These are phyloP conservation scores for Lactarius hengduanensis DNA, from an alignment of 768 basidiomycete genomes.

Conservation along the genomic window DNA sequence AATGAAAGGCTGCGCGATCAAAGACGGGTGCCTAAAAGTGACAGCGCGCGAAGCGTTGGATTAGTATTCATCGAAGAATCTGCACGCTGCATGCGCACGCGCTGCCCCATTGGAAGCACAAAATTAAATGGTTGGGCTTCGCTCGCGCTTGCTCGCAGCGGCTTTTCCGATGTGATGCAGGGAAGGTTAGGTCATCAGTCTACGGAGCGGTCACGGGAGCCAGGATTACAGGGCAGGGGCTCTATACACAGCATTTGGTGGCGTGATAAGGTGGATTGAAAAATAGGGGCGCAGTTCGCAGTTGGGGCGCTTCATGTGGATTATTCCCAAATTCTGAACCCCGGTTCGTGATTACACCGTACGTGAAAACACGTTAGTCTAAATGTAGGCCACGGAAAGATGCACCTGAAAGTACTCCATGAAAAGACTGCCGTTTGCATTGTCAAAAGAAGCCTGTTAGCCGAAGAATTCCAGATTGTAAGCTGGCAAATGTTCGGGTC, in stretches of 20 bases:
- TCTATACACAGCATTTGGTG: constrained; percentile 9
- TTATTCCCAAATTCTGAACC: neutral
- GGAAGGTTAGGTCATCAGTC: neutral
- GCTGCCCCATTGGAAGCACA: neutral
- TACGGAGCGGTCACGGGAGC: constrained; percentile 3
- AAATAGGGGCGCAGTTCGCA: neutral
- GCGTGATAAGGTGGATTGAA: constrained; percentile 18
- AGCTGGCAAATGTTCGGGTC: neutral
- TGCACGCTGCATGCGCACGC: neutral
- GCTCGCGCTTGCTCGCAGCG: neutral
- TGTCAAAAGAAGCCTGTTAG: neutral
- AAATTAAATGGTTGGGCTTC: neutral
- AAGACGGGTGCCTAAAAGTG: constrained; percentile 1
- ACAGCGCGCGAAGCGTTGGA: constrained; percentile 1
- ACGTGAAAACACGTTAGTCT: neutral
- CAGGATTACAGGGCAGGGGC: neutral
- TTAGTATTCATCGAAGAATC: neutral
- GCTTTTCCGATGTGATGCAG: constrained; percentile 21
- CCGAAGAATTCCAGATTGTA: neutral
- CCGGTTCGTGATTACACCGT: neutral
- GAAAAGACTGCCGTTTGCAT: constrained; percentile 3
- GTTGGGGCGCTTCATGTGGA: constrained; percentile 3
- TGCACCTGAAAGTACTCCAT: neutral
- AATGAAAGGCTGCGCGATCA: constrained; percentile 1
- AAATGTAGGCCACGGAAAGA: neutral